Conservation (phyloP, 148 eudicot species). For the Vaccinium corymbosum region DNA sequence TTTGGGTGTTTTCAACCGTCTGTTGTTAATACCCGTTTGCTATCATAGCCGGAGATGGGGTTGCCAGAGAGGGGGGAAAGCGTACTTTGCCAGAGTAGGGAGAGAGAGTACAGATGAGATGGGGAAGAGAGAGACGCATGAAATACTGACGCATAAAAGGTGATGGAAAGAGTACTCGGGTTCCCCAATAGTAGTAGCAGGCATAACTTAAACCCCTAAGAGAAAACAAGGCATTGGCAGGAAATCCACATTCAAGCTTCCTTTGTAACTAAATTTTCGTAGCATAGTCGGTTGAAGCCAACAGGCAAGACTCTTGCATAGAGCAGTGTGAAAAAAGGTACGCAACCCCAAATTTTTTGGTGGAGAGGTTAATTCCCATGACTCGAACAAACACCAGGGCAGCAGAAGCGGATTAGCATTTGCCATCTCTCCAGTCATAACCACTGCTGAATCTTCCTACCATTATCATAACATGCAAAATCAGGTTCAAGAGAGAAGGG, state of each 20-base stretch:
- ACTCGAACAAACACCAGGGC: background rate
- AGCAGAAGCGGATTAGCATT: background rate
- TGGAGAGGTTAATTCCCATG: background rate
- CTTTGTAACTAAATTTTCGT: background rate
- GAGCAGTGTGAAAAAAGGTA: background rate
- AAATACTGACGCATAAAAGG: background rate
- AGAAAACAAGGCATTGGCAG: background rate
- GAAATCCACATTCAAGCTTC: background rate
- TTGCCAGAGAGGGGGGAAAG: too few species aligned
- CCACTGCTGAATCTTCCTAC: background rate
- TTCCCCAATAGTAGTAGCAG: background rate
- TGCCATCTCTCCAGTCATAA: background rate
- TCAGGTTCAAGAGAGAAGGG: background rate
- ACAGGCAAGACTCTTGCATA: background rate
- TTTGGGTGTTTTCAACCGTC: too few species aligned
- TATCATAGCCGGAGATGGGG: too few species aligned
- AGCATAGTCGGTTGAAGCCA: background rate
- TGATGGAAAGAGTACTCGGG: background rate
- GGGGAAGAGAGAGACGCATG: too few species aligned
- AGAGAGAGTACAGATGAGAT: too few species aligned
- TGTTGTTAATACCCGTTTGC: too few species aligned
- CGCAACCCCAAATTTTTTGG: background rate
- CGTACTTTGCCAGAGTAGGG: too few species aligned
- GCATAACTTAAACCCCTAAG: constrained; percentile 2
- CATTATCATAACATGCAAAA: constrained; percentile 12